Evolutionary conservation across 495 filamentous ascomycete genomes (phyloP).

Genomic region (Parachaetomium inaequale): DNA sequence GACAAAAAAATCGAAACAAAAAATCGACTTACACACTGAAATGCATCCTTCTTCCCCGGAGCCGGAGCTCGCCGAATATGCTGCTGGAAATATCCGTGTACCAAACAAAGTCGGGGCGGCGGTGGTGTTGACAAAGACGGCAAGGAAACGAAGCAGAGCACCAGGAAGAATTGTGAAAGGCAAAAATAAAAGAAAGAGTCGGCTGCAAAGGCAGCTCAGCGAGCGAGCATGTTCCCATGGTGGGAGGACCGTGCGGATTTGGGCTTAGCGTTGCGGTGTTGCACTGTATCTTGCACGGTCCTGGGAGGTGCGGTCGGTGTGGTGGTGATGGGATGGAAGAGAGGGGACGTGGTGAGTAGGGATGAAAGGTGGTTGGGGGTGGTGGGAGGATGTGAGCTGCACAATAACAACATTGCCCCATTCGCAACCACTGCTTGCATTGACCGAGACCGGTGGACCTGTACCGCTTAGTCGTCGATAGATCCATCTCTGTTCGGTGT

Average conservation of each 20-base stretch:
- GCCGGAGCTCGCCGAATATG: not conserved
- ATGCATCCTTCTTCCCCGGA: not conserved
- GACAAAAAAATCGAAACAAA: not conserved
- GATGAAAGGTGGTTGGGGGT: not conserved
- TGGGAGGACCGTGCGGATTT: not conserved
- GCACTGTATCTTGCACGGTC: not conserved
- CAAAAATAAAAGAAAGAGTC: not conserved
- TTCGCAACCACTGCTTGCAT: not conserved
- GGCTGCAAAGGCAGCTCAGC: not conserved
- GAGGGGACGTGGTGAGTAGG: not conserved
- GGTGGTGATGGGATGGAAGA: conserved; percentile 9
- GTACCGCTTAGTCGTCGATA: not conserved
- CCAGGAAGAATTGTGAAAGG: not conserved
- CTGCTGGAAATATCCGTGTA: not conserved
- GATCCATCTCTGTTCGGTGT: not conserved
- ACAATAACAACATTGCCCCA: not conserved
- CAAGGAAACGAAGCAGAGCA: not conserved
- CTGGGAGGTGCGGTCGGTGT: not conserved
- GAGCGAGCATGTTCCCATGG: not conserved
- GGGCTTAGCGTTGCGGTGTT: not conserved
- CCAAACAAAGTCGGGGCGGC: not conserved
- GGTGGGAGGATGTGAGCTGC: not conserved
- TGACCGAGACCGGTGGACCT: not conserved
- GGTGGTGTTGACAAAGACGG: not conserved
- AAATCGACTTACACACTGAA: conserved; percentile 12